Conservation (phyloP, 345 rosid genomes). For the Salix exigua region DNA sequence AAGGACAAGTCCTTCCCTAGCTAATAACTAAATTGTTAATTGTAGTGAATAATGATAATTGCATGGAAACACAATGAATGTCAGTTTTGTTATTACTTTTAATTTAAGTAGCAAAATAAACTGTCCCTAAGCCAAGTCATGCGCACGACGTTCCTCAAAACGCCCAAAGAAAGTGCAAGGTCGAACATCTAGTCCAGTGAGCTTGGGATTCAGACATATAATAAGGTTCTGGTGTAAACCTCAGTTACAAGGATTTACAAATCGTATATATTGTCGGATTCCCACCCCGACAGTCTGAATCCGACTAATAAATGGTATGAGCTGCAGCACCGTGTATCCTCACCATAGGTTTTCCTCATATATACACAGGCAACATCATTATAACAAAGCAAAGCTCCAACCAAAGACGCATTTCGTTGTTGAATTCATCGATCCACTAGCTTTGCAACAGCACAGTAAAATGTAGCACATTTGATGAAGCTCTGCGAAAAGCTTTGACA, state of each 20-base stretch:
- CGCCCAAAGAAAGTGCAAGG: neutral
- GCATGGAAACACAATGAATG: too few species aligned
- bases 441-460: neutral
- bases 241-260: too few species aligned
- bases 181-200: neutral
- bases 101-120: neutral
- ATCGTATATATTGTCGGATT: too few species aligned
- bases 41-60: too few species aligned
- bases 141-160: neutral
- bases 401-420: neutral
- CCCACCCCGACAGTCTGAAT: too few species aligned
- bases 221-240: neutral
- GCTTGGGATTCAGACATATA: neutral
- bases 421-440: neutral
- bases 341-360: neutral
- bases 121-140: neutral
- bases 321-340: neutral
- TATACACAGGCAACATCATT: neutral
- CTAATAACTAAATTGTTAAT: too few species aligned
- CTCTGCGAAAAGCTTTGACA: neutral
- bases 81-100: too few species aligned
- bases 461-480: neutral
- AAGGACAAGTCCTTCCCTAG: too few species aligned
- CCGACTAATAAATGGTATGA: neutral
- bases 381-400: neutral